A percentile compares a stretch with the other conserved stretches of the same genome.
Conservation (phyloP, 768 basidiomycete species). For the Rhodotorula kratochvilovae region DNA sequence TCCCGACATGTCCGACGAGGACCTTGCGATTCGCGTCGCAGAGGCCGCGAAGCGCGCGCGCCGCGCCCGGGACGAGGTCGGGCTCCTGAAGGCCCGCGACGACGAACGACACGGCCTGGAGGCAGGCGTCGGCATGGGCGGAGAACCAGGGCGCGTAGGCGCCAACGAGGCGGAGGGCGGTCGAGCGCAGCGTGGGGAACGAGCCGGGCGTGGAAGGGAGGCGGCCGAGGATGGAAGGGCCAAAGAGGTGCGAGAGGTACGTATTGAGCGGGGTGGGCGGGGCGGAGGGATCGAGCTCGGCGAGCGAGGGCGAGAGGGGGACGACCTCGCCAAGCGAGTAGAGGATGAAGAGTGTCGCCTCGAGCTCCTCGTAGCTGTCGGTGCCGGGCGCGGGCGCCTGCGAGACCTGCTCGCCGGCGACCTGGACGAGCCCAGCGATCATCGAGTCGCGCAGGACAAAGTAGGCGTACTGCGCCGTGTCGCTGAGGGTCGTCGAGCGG, state of each 20-base stretch:
- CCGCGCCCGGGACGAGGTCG: constrained; percentile 46
- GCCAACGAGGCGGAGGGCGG: constrained; percentile 48
- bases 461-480: constrained; percentile 43
- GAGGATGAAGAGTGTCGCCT: constrained; percentile 49
- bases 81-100: constrained; percentile 45
- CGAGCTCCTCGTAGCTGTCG: constrained; percentile 45
- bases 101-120: constrained; percentile 48
- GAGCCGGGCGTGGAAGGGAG: constrained; percentile 60
- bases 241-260: constrained; percentile 59
- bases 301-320: constrained; percentile 44
- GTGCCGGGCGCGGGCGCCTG: constrained; percentile 22
- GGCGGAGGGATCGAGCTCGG: constrained; percentile 38
- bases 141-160: constrained; percentile 35
- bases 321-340: constrained; percentile 49
- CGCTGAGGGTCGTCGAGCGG: constrained; percentile 32
- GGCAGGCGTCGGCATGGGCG: constrained; percentile 49
- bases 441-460: constrained; percentile 50
- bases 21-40: constrained; percentile 50
- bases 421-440: constrained; percentile 44
- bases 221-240: constrained; percentile 62
- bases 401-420: constrained; percentile 34
- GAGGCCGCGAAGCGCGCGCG: constrained; percentile 48
- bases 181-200: constrained; percentile 54
- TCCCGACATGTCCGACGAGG: constrained; percentile 48
- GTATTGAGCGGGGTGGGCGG: constrained; percentile 53